Base-by-base conservation (phyloP, 2,329 filamentous ascomycete species). In the Colletotrichum zoysiae region DNA sequence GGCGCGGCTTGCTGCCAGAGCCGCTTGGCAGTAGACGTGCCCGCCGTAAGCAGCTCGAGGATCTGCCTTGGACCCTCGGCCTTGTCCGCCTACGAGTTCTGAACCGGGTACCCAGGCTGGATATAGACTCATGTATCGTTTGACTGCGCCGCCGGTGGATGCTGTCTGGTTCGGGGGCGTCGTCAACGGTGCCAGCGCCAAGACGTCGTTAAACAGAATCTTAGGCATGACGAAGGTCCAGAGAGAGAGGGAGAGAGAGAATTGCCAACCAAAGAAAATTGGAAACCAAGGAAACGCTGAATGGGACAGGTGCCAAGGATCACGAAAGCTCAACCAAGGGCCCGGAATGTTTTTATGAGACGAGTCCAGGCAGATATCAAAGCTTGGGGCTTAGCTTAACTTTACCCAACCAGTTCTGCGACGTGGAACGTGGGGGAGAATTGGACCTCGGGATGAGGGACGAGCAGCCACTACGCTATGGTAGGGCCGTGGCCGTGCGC, bases 1-100 rank as follows among this genome's bases (percentile, higher is more conserved):
- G 2, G 81, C 82, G 11, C 65, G 70, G 50, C 70, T 70, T 26
- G 70, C 70, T 1, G 81, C 82, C 8, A 83, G 74, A 9, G 82
- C 75, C 18, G 82, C 79, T 68, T 82, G 79, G 3, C 78, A 78
- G 67, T 81, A 84, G 40, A 83, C 82, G 33, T 80, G 78, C 6
- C 81, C 82, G 7, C 82, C 82, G 57, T 78, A 84, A 0, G 78
- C 79, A n/a, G 78, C 77, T 9, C 67, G 46, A 12, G 64, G 68
- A 33, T 67, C 63, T 23, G 59, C 70, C 30, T 72, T 72, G 40
- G 70, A 72, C 3, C 70, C 70, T 2, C 70, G 65, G 9, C 65
- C 26, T 30, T 56, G 53, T 26, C 69, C 69, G 18, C 71, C 71
- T 2, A 71, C 59, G 12, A 73, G 64, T 35, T 73, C 68, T 5